Conservation (phyloP, 1,139 yeast species). For the Nakaseomyces nivariensis region DNA sequence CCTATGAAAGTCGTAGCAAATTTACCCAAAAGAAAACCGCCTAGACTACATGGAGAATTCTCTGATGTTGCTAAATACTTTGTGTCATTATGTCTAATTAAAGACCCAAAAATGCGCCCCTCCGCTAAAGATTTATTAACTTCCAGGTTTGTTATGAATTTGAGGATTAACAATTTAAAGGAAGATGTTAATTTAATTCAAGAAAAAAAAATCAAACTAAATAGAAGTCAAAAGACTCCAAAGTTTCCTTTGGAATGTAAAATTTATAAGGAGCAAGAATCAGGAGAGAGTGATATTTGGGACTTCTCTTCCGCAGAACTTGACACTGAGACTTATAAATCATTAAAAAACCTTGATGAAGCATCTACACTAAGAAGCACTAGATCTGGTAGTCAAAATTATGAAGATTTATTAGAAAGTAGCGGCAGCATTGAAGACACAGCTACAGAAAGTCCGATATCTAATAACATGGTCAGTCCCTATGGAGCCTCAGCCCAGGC, state of each 20-base stretch:
- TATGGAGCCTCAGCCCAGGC: slow-evolving; percentile 7
- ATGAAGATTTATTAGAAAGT: background rate
- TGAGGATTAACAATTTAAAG: slow-evolving; percentile 13
- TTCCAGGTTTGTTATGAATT: slow-evolving; percentile 36
- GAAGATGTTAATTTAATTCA: slow-evolving; percentile 27
- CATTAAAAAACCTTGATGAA: background rate
- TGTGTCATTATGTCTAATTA: slow-evolving; percentile 47
- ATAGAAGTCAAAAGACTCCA: slow-evolving; percentile 22
- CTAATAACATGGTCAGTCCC: slow-evolving; percentile 10
- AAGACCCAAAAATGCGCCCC: slow-evolving; percentile 48
- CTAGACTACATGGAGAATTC: slow-evolving; percentile 39
- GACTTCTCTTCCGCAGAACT: slow-evolving; percentile 12
- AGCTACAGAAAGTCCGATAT: slow-evolving; percentile 5
- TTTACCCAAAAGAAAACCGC: slow-evolving; percentile 63
- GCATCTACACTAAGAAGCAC: background rate
- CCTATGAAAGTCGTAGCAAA: slow-evolving; percentile 68
- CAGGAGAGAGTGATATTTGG: slow-evolving; percentile 13
- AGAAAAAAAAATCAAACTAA: slow-evolving; percentile 15
- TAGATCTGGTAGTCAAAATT: background rate
- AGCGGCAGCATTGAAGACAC: background rate
- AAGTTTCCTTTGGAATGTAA: slow-evolving; percentile 24
- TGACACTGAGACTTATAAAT: background rate
- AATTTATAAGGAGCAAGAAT: slow-evolving; percentile 18
- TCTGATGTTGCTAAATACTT: slow-evolving; percentile 50
- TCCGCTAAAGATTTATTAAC: slow-evolving; percentile 37